These are phyloP conservation scores for Aeminium ludgeri DNA, from an alignment of 495 filamentous ascomycete genomes.

Conservation along the genomic window DNA sequence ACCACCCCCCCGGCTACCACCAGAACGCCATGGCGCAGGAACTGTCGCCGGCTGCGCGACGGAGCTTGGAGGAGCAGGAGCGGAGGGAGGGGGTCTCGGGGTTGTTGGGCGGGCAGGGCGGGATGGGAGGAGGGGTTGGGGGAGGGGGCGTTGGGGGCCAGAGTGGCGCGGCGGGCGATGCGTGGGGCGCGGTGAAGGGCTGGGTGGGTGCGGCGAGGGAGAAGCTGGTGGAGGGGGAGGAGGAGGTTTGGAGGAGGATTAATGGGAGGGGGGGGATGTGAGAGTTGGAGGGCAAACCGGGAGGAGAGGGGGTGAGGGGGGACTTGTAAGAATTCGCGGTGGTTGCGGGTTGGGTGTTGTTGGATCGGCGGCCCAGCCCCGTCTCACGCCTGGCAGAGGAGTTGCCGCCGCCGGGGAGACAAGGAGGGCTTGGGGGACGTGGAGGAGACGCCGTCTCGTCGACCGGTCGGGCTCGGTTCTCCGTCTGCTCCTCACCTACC, in stretches of 20 bases:
- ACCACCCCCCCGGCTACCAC: slow-evolving; percentile 35
- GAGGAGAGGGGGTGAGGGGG: neutral
- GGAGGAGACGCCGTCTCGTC: too few relatives aligned
- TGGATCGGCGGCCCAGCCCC: too few relatives aligned
- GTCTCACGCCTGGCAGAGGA: too few relatives aligned
- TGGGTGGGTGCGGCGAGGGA: slow-evolving; percentile 44
- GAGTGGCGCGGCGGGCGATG: slow-evolving; percentile 16
- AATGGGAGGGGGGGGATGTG: slow-evolving; percentile 5
- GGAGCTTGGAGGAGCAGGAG: slow-evolving; percentile 12
- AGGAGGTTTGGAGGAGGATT: slow-evolving; percentile 49
- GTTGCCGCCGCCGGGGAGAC: too few relatives aligned
- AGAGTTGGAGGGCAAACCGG: neutral
- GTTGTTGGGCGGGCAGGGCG: slow-evolving; percentile 16
- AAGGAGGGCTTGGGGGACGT: too few relatives aligned
- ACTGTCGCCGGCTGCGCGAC: slow-evolving; percentile 22
- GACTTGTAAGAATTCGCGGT: too few relatives aligned
- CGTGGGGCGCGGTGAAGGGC: slow-evolving; percentile 36
- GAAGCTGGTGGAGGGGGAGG: slow-evolving; percentile 45
- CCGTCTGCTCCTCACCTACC: too few relatives aligned
- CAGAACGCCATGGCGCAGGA: slow-evolving; percentile 38
- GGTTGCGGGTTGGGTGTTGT: too few relatives aligned
- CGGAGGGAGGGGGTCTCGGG: slow-evolving; percentile 12
- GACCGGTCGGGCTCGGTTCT: too few relatives aligned
- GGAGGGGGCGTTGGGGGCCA: too few relatives aligned
- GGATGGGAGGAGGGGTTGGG: slow-evolving; percentile 12